phyloP scores from a whole-genome alignment of 2,329 filamentous ascomycete genomes.

The Hypomyces perniciosus region DNA sequence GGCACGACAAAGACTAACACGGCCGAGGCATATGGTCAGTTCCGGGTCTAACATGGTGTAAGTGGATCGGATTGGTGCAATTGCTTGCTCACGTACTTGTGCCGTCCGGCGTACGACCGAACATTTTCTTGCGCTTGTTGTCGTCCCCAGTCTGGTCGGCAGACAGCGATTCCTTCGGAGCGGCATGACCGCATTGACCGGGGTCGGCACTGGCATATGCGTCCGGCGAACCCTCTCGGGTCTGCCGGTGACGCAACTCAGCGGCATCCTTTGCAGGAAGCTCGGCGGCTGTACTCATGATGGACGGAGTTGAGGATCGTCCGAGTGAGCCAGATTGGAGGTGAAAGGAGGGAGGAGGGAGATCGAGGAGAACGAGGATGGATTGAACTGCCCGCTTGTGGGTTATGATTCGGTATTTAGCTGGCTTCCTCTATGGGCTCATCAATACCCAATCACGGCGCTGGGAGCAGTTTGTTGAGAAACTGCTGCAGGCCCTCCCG shows the following conservation, averaged over 20 bases:
- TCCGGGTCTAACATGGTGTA: not conserved
- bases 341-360: not conserved
- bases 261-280: conserved; percentile 12
- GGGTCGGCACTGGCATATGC: not conserved
- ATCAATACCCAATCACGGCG: conserved; percentile 12
- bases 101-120: conserved; percentile 84
- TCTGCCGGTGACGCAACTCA: conserved; percentile 26
- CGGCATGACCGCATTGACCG: not conserved
- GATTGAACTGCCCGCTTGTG: conserved; percentile 5
- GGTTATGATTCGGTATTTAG: conserved; percentile 3
- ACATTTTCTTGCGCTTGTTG: conserved; percentile 60
- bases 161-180: conserved; percentile 4
- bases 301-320: conserved; percentile 13
- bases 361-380: not conserved
- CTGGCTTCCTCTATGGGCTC: not conserved
- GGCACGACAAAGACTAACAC: conserved; percentile 84
- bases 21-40: conserved; percentile 10
- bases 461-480: conserved; percentile 12
- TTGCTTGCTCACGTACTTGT: conserved; percentile 58
- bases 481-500: conserved; percentile 7
- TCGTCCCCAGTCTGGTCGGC: conserved; percentile 2
- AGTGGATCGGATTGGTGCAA: not conserved
- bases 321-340: conserved; percentile 1
- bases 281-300: conserved; percentile 28
- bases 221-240: conserved; percentile 11